phyloP scores from a whole-genome alignment of 352 stramenopile genomes.

The Aphanomyces invadans region DNA sequence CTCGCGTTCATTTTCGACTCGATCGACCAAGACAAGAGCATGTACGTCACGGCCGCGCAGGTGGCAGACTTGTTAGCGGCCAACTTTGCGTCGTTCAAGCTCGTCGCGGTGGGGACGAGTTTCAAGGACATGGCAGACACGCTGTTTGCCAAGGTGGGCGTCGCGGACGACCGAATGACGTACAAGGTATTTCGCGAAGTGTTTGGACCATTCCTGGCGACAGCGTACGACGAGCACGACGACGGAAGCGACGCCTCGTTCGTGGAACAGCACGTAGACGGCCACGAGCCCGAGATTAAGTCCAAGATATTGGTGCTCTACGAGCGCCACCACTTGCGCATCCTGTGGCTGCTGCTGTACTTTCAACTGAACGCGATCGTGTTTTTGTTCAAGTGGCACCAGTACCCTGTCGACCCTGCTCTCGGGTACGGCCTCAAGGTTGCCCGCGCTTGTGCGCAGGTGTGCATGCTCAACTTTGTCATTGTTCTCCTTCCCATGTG shows the following conservation, averaged over 20 bases:
- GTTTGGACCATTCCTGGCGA: slow-evolving; percentile 59
- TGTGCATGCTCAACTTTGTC: slow-evolving; percentile 64
- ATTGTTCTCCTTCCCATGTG: slow-evolving; percentile 73
- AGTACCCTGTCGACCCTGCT: slow-evolving; percentile 58
- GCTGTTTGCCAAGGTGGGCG: slow-evolving; percentile 62
- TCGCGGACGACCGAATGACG: slow-evolving; percentile 51
- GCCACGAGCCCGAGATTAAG: slow-evolving; percentile 29
- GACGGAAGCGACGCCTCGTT: slow-evolving; percentile 23
- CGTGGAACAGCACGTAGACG: slow-evolving; percentile 1
- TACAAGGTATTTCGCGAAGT: slow-evolving; percentile 60
- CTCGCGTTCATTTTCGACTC: slow-evolving; percentile 81
- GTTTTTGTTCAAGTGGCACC: slow-evolving; percentile 68
- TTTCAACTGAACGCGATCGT: slow-evolving; percentile 50
- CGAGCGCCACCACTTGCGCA: slow-evolving; percentile 57
- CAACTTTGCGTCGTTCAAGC: slow-evolving; percentile 66
- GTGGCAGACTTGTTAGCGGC: slow-evolving; percentile 52
- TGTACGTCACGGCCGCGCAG: slow-evolving; percentile 52
- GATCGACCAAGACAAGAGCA: slow-evolving; percentile 45
- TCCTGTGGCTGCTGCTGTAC: slow-evolving; percentile 77
- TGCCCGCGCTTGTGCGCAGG: slow-evolving; percentile 61
- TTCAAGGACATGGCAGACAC: slow-evolving; percentile 52
- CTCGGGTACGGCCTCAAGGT: slow-evolving; percentile 46
- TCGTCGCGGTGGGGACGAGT: slow-evolving; percentile 67
- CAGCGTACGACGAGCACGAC: slow-evolving; percentile 41
- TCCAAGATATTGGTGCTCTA: slow-evolving; percentile 34